Base-by-base conservation (phyloP, 2,329 filamentous ascomycete genomes). In the Fusarium sambucinum region DNA sequence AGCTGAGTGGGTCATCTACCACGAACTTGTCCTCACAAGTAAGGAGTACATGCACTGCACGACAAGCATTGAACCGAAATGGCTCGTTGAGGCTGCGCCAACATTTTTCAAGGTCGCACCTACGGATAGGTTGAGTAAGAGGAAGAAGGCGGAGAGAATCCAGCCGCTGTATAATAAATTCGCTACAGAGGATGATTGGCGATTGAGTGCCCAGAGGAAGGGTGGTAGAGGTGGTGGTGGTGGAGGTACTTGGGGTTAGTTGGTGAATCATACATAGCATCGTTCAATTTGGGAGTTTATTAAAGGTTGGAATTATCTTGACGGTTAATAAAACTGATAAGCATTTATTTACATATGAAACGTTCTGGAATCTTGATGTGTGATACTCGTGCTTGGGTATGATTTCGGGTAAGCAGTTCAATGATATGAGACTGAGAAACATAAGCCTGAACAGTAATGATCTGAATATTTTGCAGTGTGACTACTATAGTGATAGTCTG, bases 41-140 rank as follows among this genome's bases (percentile, higher is more conserved):
- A 95, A 97, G 82, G 96, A 99, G 81, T 99, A 98, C 80, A 98
- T 99, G 96, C 94, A 97, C 75, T 92, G 89, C 77, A 96, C 94
- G 16, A 97, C 93, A 5, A 87, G 88, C 6, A 98, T 99, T 74
- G 96, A 99, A 80, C 95, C 96, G 11, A 97, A 97, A 76, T 91
- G 89, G 89, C 86, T 99, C 23, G 94, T 98, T 1, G 94, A 97
- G 74, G 95, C 94, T 14, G 96, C 96, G n/a, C 96, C 96, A 12
- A 97, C 94, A 0, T 99, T 98, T 83, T 99, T 98, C 89, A 97
- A 97, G 86, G 93, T 98, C 6, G 95, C 96, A 19, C 90, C 92
- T 1, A 95, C 91, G 35, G 93, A 97, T 77, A 85, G 88, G 57
- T 80, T 99, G 74, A 95, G 91, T 69, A 97, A 97, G 86, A 84